phyloP scores from a whole-genome alignment of 495 filamentous ascomycete species.

The Daldinia caldariorum region DNA sequence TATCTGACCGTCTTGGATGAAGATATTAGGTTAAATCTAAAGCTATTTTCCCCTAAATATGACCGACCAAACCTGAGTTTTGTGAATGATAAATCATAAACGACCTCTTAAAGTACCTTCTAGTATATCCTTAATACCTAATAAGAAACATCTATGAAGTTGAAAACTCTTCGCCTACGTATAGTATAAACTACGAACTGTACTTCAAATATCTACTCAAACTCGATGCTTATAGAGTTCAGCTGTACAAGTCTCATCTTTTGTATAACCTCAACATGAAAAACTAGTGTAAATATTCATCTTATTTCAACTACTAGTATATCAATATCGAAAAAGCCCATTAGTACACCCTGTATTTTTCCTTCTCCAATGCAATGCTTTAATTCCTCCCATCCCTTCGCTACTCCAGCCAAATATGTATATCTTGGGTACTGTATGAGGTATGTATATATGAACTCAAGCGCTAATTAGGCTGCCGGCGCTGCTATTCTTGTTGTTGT shows the following conservation, averaged over 20 bases:
- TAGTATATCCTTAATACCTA: too few relatives aligned
- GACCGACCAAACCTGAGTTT: neutral
- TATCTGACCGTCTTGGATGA: constrained; percentile 11
- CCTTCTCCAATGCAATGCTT: constrained; percentile 6
- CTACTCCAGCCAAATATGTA: neutral
- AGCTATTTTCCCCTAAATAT: constrained; percentile 31
- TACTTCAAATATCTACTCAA: too few relatives aligned
- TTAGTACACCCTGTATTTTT: constrained; percentile 2
- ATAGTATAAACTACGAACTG: too few relatives aligned
- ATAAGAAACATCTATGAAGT: too few relatives aligned
- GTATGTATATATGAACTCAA: neutral
- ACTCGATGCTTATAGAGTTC: too few relatives aligned
- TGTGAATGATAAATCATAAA: too few relatives aligned
- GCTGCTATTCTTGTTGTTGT: neutral
- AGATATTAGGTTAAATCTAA: constrained; percentile 23
- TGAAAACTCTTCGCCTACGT: too few relatives aligned
- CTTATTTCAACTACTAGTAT: constrained; percentile 2
- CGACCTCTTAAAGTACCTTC: too few relatives aligned
- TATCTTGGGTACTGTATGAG: neutral
- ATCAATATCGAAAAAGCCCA: neutral
- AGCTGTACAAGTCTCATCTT: too few relatives aligned
- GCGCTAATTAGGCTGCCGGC: constrained; percentile 10
- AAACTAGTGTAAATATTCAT: neutral
- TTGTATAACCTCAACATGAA: too few relatives aligned
- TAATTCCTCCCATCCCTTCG: neutral